A percentile compares a stretch with the other conserved stretches of the same genome.
phyloP scores from a whole-genome alignment of 257 asterid species.

The Nicotiana benthamiana region DNA sequence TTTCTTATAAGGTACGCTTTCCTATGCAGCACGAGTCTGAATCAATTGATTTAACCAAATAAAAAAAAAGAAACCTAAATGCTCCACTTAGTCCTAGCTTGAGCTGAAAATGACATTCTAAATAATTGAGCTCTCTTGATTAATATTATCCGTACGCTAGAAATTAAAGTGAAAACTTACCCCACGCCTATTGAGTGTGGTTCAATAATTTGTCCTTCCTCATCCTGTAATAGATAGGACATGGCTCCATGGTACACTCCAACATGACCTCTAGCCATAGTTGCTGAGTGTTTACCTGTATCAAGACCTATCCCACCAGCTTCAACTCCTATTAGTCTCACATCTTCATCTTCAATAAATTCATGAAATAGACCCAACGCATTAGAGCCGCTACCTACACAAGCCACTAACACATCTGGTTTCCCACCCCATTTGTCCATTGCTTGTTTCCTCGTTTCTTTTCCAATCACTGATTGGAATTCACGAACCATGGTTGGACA shows the following conservation, averaged over 20 bases:
- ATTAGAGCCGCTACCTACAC: conserved; percentile 74
- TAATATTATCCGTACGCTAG: not conserved
- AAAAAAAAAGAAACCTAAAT: no score
- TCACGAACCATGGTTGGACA: conserved; percentile 64
- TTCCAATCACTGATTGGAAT: conserved; percentile 67
- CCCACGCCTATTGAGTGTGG: conserved; percentile 65
- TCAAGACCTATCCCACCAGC: conserved; percentile 55
- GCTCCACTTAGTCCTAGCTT: no score
- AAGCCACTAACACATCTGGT: conserved; percentile 67
- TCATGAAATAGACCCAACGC: conserved; percentile 77
- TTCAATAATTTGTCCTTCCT: conserved; percentile 51
- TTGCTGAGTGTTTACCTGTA: conserved; percentile 46
- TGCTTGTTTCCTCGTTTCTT: conserved; percentile 62
- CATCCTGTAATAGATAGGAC: conserved; percentile 69
- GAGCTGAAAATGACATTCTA: no score
- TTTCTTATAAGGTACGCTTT: no score
- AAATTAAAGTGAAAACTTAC: conserved; percentile 17
- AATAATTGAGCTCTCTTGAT: no score
- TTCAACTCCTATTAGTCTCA: conserved; percentile 62
- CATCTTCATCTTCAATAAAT: conserved; percentile 52
- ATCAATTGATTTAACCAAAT: no score
- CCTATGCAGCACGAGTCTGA: no score
- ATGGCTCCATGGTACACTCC: conserved; percentile 76
- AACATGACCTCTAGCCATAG: conserved; percentile 46
- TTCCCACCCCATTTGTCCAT: conserved; percentile 61